phyloP scores from a whole-genome alignment of 768 basidiomycete species.

The Mycena vitilis region DNA sequence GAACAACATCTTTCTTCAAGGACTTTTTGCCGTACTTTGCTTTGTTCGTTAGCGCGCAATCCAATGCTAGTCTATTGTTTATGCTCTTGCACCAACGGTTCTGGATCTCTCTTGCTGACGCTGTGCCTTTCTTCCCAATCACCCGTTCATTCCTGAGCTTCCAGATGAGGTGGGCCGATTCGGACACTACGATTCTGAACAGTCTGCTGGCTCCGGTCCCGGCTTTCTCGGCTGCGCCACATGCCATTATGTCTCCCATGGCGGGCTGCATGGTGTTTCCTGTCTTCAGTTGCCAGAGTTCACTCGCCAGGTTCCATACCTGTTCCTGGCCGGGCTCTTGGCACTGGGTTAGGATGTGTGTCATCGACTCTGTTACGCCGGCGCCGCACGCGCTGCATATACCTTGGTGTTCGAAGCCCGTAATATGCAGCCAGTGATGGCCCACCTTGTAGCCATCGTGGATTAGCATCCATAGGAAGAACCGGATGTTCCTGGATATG shows the following conservation, averaged over 20 bases:
- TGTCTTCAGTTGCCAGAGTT: not conserved
- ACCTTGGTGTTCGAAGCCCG: not conserved
- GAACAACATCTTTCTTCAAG: no score
- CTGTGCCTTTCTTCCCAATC: no score
- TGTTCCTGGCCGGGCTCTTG: not conserved
- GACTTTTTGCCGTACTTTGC: no score
- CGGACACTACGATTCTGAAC: no score
- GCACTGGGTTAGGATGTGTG: not conserved
- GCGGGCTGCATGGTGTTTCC: not conserved
- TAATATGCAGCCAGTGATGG: not conserved
- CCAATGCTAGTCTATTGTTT: no score
- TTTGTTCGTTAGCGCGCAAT: no score
- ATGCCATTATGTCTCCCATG: not conserved
- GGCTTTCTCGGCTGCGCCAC: not conserved
- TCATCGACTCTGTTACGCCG: not conserved
- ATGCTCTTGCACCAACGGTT: no score
- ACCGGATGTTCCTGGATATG: not conserved
- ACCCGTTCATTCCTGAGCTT: no score
- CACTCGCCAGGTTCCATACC: not conserved
- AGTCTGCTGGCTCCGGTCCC: no score
- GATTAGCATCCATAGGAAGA: slow-evolving; percentile 1
- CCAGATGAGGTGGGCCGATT: no score
- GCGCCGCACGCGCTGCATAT: not conserved
- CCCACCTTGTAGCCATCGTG: not conserved
- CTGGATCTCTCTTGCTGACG: no score